Evolutionary conservation across 2,329 filamentous ascomycete species (phyloP), one percentile per base, ranked within the genome.

Genomic region (Biscogniauxia mediterranea): DNA sequence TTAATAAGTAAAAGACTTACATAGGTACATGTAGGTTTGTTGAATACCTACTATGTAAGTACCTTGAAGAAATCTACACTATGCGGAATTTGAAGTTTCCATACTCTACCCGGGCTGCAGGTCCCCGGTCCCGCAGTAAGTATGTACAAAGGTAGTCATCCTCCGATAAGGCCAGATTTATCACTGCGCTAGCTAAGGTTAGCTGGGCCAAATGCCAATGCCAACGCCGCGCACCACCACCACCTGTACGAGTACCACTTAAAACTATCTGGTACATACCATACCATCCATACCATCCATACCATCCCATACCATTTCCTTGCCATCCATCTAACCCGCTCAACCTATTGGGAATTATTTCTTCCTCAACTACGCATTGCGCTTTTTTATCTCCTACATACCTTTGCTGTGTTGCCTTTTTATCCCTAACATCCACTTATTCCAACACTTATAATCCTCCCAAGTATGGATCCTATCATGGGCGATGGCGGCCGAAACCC

Each of bases 401-500:
- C 23, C 23, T 23, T 23, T 23, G 23, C 23, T 5, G 2, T 6
- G 7, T 32, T 46, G 15, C 38, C 38, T 5, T 15, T 46, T 46
- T 46, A 46, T 11, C 38, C 6, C 38, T 2, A 32, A 9, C 11
- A 46, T 3, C 38, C 38, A 7, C 7, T n/a, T 46, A 15, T n/a
- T n/a, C 13, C 4, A 46, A 46, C 11, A 15, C 20, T 54, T 54
- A 58, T 49, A 52, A 49, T 21, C 17, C 28, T 53, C 55, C 21
- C 55, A 58, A 65, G 38, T 63, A 86, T 86, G 84, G 83, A 86
- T 67, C 83, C 84, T 70, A 81, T 85, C 70, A 82, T 86, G 74
- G 77, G 79, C 62, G 84, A 85, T 61, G 85, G 83, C 68, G 85
- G 83, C 61, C 81, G 83, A 58, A 81, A 97, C 72, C 95, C 51